These are phyloP conservation scores for Lepidopterella palustris DNA, from an alignment of 495 filamentous ascomycete genomes.

Conservation along the genomic window DNA sequence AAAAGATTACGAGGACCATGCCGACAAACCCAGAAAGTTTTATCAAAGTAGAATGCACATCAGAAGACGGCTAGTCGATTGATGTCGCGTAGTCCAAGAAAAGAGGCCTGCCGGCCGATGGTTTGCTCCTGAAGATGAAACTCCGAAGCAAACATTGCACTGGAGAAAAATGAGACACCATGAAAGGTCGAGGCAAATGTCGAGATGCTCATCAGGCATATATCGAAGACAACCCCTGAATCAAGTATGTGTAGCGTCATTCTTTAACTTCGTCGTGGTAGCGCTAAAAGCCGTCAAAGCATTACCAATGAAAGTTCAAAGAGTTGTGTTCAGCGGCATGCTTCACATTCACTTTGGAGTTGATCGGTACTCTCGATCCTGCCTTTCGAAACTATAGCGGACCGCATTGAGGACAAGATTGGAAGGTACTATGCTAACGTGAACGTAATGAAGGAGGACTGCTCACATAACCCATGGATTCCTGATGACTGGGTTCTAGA, in stretches of 20 bases:
- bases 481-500: not conserved
- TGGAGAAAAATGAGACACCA: not conserved
- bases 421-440: no score
- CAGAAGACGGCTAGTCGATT: no score
- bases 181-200: not conserved
- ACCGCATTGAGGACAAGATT: not conserved
- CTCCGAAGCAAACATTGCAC: not conserved
- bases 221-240: not conserved
- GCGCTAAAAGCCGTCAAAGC: not conserved
- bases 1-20: no score
- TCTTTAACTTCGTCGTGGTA: not conserved
- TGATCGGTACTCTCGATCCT: not conserved
- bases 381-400: not conserved
- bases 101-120: no score
- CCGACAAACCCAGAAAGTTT: no score
- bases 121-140: no score
- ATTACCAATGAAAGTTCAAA: not conserved
- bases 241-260: not conserved
- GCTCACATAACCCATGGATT: no score
- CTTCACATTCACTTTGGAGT: not conserved
- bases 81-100: no score
- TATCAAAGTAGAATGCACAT: no score
- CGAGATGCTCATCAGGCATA: not conserved
- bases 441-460: no score
- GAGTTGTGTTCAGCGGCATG: not conserved